phyloP scores from a whole-genome alignment of 345 rosid genomes.

The Eutrema yunnanense region DNA sequence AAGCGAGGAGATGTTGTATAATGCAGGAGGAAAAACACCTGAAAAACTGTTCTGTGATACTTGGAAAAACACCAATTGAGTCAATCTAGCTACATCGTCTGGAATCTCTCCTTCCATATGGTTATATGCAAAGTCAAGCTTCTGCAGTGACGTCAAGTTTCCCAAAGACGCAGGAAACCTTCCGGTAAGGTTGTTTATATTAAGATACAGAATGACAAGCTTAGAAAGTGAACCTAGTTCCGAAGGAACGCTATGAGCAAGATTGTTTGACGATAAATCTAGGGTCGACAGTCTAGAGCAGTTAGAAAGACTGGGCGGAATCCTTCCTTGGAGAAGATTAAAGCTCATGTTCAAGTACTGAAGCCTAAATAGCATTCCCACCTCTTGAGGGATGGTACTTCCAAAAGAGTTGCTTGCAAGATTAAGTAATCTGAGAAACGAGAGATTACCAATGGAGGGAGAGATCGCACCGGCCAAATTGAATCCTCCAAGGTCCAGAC shows the following conservation, averaged over 20 bases:
- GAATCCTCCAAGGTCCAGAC: conserved; percentile 21
- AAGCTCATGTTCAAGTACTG: conserved; percentile 15
- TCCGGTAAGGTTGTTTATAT: conserved; percentile 12
- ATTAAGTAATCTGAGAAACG: conserved; percentile 23
- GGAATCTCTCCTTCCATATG: conserved; percentile 17
- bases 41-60: conserved; percentile 5
- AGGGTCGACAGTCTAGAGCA: conserved; percentile 14
- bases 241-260: conserved; percentile 6
- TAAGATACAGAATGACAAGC: background rate
- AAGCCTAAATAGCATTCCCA: conserved; percentile 20
- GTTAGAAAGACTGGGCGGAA: conserved; percentile 10
- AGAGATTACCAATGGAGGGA: conserved; percentile 34
- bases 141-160: conserved; percentile 17
- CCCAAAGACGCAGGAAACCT: conserved; percentile 16
- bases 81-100: conserved; percentile 11
- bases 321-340: conserved; percentile 23
- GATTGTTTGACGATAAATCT: conserved; percentile 15
- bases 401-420: conserved; percentile 25
- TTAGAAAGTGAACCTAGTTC: conserved; percentile 13
- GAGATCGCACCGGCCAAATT: conserved; percentile 16
- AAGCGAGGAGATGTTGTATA: conserved; percentile 23
- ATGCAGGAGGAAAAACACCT: conserved; percentile 22
- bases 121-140: conserved; percentile 21
- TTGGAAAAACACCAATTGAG: conserved; percentile 3
- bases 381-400: conserved; percentile 14